phyloP scores from a whole-genome alignment of 2,329 filamentous ascomycete genomes.

The Rutstroemia sp. region DNA sequence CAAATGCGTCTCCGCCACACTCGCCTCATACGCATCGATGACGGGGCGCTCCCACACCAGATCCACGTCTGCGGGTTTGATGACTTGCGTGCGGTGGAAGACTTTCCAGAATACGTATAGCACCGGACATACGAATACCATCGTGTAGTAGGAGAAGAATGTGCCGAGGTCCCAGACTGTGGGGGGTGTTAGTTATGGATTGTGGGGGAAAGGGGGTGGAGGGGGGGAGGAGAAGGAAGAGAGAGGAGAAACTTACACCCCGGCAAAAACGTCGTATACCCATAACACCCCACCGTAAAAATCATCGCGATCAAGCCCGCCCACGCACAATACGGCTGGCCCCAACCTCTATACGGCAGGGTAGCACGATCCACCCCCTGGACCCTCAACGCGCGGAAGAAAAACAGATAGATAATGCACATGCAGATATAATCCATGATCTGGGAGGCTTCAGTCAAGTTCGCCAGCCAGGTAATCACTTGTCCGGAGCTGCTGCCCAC shows the following conservation, averaged over 20 bases:
- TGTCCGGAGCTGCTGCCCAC: constrained; percentile 40
- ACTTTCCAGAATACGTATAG: constrained; percentile 66
- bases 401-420: constrained; percentile 62
- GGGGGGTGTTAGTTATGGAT: neutral
- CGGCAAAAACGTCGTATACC: constrained; percentile 67
- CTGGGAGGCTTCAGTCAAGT: constrained; percentile 64
- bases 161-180: constrained; percentile 41
- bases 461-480: constrained; percentile 35
- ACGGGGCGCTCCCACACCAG: constrained; percentile 30
- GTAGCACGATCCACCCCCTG: constrained; percentile 59
- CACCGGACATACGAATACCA: constrained; percentile 51
- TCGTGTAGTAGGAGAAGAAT: constrained; percentile 66
- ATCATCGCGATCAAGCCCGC: constrained; percentile 52
- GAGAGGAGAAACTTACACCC: constrained; percentile 28
- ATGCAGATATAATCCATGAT: constrained; percentile 65
- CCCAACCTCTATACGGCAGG: constrained; percentile 53
- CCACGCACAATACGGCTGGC: constrained; percentile 60
- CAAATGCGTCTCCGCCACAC: constrained; percentile 12
- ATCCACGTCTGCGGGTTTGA: constrained; percentile 45
- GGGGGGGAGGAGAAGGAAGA: neutral
- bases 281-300: constrained; percentile 64
- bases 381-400: constrained; percentile 57
- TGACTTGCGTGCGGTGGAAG: constrained; percentile 49
- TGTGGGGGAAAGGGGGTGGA: neutral
- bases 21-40: constrained; percentile 24